phyloP scores from a whole-genome alignment of 352 stramenopile species.

The Globisporangium canariense region DNA sequence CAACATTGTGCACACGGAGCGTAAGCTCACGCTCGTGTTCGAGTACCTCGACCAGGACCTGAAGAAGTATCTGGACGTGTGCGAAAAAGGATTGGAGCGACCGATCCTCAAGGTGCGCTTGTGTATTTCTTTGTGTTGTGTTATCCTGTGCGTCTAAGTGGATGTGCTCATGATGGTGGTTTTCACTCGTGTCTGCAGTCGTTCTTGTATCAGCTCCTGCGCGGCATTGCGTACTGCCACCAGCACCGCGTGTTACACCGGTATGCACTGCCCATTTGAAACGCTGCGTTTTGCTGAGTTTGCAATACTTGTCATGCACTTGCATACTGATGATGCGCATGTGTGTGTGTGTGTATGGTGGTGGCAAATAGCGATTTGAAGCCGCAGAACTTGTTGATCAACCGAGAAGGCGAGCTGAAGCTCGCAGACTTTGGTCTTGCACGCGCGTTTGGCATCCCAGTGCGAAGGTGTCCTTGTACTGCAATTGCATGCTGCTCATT shows the following conservation, averaged over 20 bases:
- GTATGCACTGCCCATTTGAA: conserved; percentile 22
- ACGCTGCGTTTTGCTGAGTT: neutral
- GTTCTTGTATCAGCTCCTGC: conserved; percentile 99
- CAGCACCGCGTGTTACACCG: conserved; percentile 93
- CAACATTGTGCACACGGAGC: conserved; percentile 99
- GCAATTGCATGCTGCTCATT: neutral
- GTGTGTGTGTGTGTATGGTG: neutral
- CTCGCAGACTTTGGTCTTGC: conserved; percentile 99
- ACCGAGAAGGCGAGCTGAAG: conserved; percentile 97
- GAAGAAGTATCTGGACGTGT: conserved; percentile 99
- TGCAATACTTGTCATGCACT: neutral
- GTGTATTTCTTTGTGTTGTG: neutral
- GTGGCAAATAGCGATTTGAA: conserved; percentile 94
- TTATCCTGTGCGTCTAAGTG: neutral
- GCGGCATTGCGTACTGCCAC: conserved; percentile 99
- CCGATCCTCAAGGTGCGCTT: conserved; percentile 74
- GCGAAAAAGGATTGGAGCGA: conserved; percentile 94
- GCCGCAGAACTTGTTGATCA: conserved; percentile 98
- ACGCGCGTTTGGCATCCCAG: conserved; percentile 98
- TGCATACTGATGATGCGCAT: neutral
- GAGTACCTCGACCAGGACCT: conserved; percentile 99
- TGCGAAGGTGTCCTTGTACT: conserved; percentile 74
- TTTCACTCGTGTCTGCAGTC: conserved; percentile 26
- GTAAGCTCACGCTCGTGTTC: conserved; percentile 99
- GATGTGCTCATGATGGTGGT: neutral